Conservation (phyloP, 495 filamentous ascomycete species). For the Xylaria grammica region DNA sequence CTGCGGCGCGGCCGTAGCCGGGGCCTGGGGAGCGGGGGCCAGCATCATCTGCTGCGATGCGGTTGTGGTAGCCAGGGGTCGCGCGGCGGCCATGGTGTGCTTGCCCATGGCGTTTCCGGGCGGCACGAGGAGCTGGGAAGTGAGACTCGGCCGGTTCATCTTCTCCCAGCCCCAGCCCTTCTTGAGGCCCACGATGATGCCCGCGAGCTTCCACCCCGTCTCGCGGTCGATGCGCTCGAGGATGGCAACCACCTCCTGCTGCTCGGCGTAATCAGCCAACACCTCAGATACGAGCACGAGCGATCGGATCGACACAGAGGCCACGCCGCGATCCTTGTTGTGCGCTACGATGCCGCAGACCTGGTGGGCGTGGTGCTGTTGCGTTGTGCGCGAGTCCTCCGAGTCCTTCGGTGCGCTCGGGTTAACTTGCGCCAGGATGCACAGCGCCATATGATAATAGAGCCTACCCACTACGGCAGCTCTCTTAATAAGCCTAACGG, state of each 20-base stretch:
- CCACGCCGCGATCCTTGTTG: conserved; percentile 78
- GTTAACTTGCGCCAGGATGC: conserved; percentile 79
- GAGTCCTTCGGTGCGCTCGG: conserved; percentile 60
- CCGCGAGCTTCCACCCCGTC: conserved; percentile 77
- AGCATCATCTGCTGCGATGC: conserved; percentile 25
- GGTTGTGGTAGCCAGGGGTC: neutral
- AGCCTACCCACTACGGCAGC: conserved; percentile 80
- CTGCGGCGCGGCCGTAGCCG: conserved; percentile 27
- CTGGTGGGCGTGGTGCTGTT: conserved; percentile 74
- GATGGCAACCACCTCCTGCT: conserved; percentile 82
- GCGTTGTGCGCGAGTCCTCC: conserved; percentile 70
- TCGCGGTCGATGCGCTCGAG: conserved; percentile 75
- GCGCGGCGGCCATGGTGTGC: neutral
- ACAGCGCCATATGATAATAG: conserved; percentile 89
- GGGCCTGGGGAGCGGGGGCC: conserved; percentile 2
- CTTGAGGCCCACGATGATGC: conserved; percentile 70
- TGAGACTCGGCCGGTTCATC: conserved; percentile 23
- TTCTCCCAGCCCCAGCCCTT: conserved; percentile 78
- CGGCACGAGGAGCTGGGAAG: conserved; percentile 28
- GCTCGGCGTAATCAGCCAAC: conserved; percentile 69
- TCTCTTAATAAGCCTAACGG: conserved; percentile 76
- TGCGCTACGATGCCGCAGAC: conserved; percentile 90
- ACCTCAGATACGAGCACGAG: conserved; percentile 80
- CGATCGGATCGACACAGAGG: conserved; percentile 76
- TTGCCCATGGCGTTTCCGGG: neutral